phyloP scores from a whole-genome alignment of 768 basidiomycete species.

The Phlebiopsis gigantea region DNA sequence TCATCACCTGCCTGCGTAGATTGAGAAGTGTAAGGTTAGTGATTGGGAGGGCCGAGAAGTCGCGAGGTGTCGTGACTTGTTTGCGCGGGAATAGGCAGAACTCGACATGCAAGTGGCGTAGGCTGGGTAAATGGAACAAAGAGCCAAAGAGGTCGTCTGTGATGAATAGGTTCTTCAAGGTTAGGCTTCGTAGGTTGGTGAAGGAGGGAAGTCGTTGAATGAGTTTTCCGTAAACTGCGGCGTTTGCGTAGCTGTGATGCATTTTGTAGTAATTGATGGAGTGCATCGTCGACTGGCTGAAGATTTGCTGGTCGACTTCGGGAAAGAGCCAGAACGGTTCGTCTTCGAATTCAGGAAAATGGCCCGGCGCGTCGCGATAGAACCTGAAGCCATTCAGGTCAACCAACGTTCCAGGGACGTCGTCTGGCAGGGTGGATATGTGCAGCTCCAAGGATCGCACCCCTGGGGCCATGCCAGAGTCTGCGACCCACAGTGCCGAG shows the following conservation, averaged over 20 bases:
- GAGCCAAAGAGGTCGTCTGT: slow-evolving; percentile 29
- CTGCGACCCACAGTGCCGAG: slow-evolving; percentile 16
- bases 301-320: background rate
- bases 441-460: slow-evolving; percentile 19
- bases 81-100: slow-evolving; percentile 31
- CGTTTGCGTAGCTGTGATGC: slow-evolving; percentile 10
- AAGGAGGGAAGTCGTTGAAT: slow-evolving; percentile 26
- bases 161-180: slow-evolving; percentile 33
- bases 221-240: slow-evolving; percentile 15
- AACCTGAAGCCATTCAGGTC: slow-evolving; percentile 8
- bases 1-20: slow-evolving; percentile 25
- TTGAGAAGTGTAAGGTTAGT: slow-evolving; percentile 37
- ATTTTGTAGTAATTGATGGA: slow-evolving; percentile 13
- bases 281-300: slow-evolving; percentile 1
- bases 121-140: slow-evolving; percentile 32
- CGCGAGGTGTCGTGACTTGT: slow-evolving; percentile 11
- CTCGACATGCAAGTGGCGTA: slow-evolving; percentile 36
- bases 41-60: slow-evolving; percentile 34
- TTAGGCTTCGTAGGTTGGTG: slow-evolving; percentile 31
- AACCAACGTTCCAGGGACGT: slow-evolving; percentile 6
- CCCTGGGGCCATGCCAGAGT: slow-evolving; percentile 12
- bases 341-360: background rate
- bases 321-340: slow-evolving; percentile 1
- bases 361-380: background rate
- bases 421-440: slow-evolving; percentile 14